phyloP scores from a whole-genome alignment of 139 green algal species.

The Closterium sp. region DNA sequence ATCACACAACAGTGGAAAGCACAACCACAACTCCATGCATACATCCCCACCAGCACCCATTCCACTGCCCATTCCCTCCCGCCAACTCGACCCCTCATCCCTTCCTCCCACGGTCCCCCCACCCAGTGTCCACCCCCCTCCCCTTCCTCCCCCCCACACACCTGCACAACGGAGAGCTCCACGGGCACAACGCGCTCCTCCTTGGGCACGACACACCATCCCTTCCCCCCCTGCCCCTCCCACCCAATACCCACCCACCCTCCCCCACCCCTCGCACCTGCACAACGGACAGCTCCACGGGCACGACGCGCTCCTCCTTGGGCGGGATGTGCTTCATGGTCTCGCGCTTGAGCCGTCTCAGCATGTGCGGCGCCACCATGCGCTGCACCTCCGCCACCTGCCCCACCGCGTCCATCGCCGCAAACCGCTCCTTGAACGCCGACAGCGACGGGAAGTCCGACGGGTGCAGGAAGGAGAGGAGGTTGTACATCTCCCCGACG shows the following conservation, averaged over 20 bases:
- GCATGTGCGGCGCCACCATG: constrained; percentile 78
- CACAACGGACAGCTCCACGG: constrained; percentile 80
- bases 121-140: too few species aligned
- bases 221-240: too few species aligned
- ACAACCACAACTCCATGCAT: too few species aligned
- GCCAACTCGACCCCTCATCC: too few species aligned
- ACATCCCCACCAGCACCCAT: too few species aligned
- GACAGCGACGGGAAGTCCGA: constrained; percentile 66
- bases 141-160: not conserved
- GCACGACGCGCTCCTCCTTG: constrained; percentile 86
- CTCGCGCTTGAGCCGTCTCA: constrained; percentile 88
- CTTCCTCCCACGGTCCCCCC: too few species aligned
- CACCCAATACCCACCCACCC: too few species aligned
- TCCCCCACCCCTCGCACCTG: not conserved
- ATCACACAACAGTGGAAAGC: too few species aligned
- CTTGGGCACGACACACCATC: constrained; percentile 75
- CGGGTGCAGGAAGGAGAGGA: constrained; percentile 87
- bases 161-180: constrained; percentile 73
- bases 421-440: constrained; percentile 64
- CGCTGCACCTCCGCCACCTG: constrained; percentile 71
- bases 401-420: constrained; percentile 23
- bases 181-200: constrained; percentile 84
- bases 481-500: constrained; percentile 78
- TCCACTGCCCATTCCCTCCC: too few species aligned
- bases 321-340: constrained; percentile 83